A percentile compares a stretch with the other conserved stretches of the same genome.
These are phyloP conservation scores for Alternaria incomplexa DNA, from an alignment of 2,329 filamentous ascomycete species.

Conservation along the genomic window DNA sequence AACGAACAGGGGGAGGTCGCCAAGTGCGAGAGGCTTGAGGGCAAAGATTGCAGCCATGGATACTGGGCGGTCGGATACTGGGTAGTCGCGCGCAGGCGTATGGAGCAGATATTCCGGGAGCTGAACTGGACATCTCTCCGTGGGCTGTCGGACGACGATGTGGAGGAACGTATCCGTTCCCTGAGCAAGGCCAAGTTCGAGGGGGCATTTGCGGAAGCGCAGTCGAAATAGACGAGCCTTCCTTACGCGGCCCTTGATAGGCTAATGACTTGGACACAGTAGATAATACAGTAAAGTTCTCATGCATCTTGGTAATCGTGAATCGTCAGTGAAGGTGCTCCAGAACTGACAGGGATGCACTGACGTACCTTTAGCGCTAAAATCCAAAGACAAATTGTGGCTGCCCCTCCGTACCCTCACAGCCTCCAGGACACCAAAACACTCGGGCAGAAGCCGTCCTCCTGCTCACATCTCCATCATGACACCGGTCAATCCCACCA, in stretches of 20 bases:
- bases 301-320: not conserved
- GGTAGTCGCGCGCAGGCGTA: not conserved
- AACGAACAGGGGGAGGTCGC: not conserved
- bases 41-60: not conserved
- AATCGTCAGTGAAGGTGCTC: not conserved
- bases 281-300: not conserved
- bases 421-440: not conserved
- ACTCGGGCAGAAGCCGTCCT: not conserved
- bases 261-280: not conserved
- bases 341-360: not conserved
- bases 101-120: not conserved
- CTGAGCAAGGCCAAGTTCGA: not conserved
- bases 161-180: not conserved
- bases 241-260: not conserved
- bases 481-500: not conserved
- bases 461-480: not conserved
- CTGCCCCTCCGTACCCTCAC: not conserved
- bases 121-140: not conserved
- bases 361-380: not conserved
- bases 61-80: not conserved
- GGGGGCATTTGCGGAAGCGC: not conserved
- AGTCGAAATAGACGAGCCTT: not conserved
- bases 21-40: not conserved
- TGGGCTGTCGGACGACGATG: not conserved
- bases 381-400: not conserved